phyloP scores from a whole-genome alignment of 1,284 basidiomycete species.

The Puccinia triticina region DNA sequence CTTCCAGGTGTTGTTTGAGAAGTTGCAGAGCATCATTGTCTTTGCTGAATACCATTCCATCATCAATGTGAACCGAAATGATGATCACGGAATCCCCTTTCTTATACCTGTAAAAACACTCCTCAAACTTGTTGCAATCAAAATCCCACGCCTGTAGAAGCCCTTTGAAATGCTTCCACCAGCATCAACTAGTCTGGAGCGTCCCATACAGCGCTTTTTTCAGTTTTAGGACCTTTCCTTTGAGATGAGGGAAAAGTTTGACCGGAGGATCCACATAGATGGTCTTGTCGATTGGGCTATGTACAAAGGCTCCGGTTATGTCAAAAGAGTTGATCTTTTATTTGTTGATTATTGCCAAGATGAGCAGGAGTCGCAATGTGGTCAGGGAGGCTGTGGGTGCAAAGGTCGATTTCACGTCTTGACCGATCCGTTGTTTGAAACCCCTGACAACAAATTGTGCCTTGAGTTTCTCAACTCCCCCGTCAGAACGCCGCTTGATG shows the following conservation, averaged over 20 bases:
- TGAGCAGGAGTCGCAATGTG: neutral
- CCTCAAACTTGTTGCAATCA: neutral
- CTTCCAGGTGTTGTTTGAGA: neutral
- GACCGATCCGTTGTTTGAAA: neutral
- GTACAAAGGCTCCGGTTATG: too few species aligned
- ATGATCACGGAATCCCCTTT: too few species aligned
- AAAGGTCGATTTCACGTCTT: neutral
- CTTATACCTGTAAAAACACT: too few species aligned
- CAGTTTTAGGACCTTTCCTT: too few species aligned
- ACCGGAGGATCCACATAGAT: too few species aligned
- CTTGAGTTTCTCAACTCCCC: neutral
- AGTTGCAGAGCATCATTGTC: neutral
- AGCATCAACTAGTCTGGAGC: too few species aligned
- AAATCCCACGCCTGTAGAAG: neutral
- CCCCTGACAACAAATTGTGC: constrained; percentile 1
- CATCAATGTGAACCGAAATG: too few species aligned
- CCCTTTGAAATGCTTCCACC: neutral
- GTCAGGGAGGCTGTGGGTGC: neutral
- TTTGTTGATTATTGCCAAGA: neutral
- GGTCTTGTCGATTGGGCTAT: too few species aligned
- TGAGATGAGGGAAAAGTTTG: too few species aligned
- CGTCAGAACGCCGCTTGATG: neutral
- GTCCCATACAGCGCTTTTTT: too few species aligned
- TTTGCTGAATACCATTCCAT: constrained; percentile 1
- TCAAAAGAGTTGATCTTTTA: constrained; percentile 3